Base-by-base conservation (phyloP, 768 basidiomycete species). In the Leccinum sublutescens region DNA sequence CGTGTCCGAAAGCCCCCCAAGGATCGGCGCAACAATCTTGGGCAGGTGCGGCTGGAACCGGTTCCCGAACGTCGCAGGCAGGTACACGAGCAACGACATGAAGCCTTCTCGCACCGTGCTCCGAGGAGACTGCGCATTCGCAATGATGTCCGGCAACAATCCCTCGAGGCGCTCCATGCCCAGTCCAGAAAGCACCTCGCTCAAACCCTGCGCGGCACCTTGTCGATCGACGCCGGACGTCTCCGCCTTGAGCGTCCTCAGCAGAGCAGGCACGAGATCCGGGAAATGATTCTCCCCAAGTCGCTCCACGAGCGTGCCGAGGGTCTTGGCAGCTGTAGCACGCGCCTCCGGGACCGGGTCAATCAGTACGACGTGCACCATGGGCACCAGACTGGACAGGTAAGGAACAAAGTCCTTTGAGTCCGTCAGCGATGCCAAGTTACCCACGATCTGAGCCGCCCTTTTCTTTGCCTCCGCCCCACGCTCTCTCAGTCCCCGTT, bases 291-390 rank as follows among this genome's bases (percentile, higher is more conserved):
- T 74, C 75, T 98, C 97, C 55, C 97, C 97, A 15, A 99, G 78
- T 29, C 97, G 89, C 69, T 98, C 96, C 21, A 99, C 93, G n/a
- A 99, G 83, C 0, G 94, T 93, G 9, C 97, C 96, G 14, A 99
- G 81, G 0, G 96, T 89, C 76, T 98, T 98, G 11, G 96, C 95
- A 7, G 97, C 97, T 0, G 96, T 98, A 2, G 95, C 95, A 56
- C 97, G 85, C 5, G 97, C 96, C 74, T 98, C 97, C 3, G 97
- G 97, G 2, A 98, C 97, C 27, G 97, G 97, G 65, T 99, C 97
- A 45, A 95, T 88, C 9, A 99, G 84, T 15, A 98, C 96, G 19
- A 85, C 76, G 67, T 97, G 95, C 0, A 99, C 91, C 73, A 97
- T 79, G 0, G 97, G 97, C 40, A 98, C 77, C 19, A 98, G 82